phyloP scores from a whole-genome alignment of 73 alveolate genomes.

The Paramecium biaurelia region DNA sequence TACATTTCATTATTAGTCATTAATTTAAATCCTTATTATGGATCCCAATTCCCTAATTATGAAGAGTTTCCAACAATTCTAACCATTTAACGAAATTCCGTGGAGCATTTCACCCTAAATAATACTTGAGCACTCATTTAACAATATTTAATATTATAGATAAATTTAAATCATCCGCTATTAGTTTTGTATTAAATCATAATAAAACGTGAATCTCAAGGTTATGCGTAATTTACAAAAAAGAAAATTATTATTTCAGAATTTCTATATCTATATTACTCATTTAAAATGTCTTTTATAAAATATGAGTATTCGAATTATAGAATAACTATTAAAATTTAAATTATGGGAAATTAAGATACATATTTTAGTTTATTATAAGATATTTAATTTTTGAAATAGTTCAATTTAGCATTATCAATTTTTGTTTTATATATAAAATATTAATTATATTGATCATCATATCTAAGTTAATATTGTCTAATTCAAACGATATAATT shows the following conservation, averaged over 20 bases:
- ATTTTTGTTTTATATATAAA: too few relatives aligned
- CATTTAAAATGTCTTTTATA: neutral
- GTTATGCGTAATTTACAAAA: neutral
- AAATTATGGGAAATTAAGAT: too few relatives aligned
- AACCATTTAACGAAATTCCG: constrained; percentile 19
- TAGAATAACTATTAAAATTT: neutral
- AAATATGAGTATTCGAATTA: neutral
- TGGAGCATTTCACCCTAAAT: constrained; percentile 44
- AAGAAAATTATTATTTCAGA: neutral
- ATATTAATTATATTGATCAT: neutral
- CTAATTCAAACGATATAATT: neutral
- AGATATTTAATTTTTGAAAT: neutral
- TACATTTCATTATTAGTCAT: constrained; percentile 51
- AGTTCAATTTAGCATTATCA: neutral
- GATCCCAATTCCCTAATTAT: constrained; percentile 61
- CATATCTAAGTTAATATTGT: neutral
- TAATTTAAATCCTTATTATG: constrained; percentile 45
- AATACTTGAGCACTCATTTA: neutral
- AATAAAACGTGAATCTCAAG: neutral
- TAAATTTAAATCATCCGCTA: neutral
- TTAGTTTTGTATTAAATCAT: neutral
- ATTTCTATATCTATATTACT: neutral
- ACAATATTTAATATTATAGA: neutral
- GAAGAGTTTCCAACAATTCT: constrained; percentile 55
- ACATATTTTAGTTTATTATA: neutral